These are phyloP conservation scores for Amanita rubescens DNA, from an alignment of 768 basidiomycete species.

Conservation along the genomic window DNA sequence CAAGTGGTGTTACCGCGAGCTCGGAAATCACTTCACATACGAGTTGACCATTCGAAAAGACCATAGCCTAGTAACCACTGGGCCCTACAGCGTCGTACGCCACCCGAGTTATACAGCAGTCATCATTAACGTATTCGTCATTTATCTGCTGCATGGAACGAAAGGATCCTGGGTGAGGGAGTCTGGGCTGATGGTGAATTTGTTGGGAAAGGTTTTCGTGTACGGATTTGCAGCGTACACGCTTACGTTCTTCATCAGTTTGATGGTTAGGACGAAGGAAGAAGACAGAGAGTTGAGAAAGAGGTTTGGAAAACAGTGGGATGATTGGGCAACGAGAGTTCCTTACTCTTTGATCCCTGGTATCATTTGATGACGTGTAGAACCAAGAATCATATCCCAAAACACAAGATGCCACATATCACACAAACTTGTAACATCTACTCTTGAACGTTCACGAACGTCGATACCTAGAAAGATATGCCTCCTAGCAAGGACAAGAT, in stretches of 20 bases:
- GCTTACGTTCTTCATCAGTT: constrained; percentile 19
- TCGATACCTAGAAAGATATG: too few species aligned
- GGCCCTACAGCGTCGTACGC: constrained; percentile 22
- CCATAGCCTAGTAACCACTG: constrained; percentile 18
- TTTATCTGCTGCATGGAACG: constrained; percentile 16
- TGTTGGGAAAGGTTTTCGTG: constrained; percentile 15
- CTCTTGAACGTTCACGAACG: too few species aligned
- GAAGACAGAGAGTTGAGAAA: constrained; percentile 29
- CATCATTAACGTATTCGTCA: constrained; percentile 23
- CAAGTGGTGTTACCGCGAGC: constrained; percentile 7
- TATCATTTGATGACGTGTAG: constrained; percentile 13
- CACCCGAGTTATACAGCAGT: constrained; percentile 24
- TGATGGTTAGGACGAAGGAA: constrained; percentile 17
- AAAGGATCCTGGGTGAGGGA: constrained; percentile 29
- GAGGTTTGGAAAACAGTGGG: constrained; percentile 26
- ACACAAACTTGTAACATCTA: too few species aligned
- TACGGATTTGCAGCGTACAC: constrained; percentile 19
- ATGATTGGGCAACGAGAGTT: constrained; percentile 25
- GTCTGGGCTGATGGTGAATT: constrained; percentile 21
- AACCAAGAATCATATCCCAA: too few species aligned
- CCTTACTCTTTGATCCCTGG: constrained; percentile 27
- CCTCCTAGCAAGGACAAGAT: too few species aligned
- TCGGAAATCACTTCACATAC: constrained; percentile 15
- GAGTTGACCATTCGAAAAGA: constrained; percentile 27
- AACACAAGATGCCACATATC: too few species aligned